Conservation (phyloP, 257 asterid species). For the Linaria vulgaris region DNA sequence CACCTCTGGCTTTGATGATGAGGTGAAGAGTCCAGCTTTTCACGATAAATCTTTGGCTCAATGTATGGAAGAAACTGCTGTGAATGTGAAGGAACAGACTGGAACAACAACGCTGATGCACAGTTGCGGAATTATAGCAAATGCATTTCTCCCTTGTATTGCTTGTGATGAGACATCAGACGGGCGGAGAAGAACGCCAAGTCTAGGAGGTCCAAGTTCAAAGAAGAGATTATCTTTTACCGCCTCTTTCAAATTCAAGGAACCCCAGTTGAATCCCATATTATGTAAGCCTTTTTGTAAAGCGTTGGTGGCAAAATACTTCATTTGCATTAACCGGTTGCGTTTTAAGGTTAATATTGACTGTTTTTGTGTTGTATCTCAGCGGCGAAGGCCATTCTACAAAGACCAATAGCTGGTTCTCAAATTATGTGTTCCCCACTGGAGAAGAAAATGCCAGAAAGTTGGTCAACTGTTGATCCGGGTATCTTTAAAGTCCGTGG, state of each 20-base stretch:
- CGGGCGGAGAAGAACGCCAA: constrained; percentile 49
- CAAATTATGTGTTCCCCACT: constrained; percentile 61
- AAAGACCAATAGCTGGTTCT: constrained; percentile 89
- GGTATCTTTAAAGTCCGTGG: constrained; percentile 82
- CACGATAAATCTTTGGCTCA: constrained; percentile 28
- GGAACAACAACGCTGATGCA: constrained; percentile 47
- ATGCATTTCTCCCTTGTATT: constrained; percentile 74
- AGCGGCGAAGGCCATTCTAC: constrained; percentile 65
- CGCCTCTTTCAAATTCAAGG: constrained; percentile 73
- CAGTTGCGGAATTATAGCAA: constrained; percentile 61
- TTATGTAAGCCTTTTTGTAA: constrained; percentile 58
- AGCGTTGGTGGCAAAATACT: not conserved
- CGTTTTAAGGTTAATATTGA: not conserved
- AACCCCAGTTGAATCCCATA: constrained; percentile 45
- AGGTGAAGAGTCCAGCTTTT: constrained; percentile 34
- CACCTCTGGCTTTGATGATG: constrained; percentile 41
- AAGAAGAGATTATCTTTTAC: constrained; percentile 54
- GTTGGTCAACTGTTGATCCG: constrained; percentile 77
- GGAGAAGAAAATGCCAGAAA: constrained; percentile 62
- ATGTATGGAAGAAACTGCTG: constrained; percentile 31
- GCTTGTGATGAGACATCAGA: constrained; percentile 64
- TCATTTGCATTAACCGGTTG: not conserved
- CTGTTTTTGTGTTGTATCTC: constrained; percentile 25
- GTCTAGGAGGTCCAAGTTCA: constrained; percentile 44
- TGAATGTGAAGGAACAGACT: constrained; percentile 32